Percentiles rank a stretch among this genome's conserved stretches.
These are phyloP conservation scores for Calcarisporium arbuscula DNA, from an alignment of 2,329 filamentous ascomycete genomes.

Conservation along the genomic window DNA sequence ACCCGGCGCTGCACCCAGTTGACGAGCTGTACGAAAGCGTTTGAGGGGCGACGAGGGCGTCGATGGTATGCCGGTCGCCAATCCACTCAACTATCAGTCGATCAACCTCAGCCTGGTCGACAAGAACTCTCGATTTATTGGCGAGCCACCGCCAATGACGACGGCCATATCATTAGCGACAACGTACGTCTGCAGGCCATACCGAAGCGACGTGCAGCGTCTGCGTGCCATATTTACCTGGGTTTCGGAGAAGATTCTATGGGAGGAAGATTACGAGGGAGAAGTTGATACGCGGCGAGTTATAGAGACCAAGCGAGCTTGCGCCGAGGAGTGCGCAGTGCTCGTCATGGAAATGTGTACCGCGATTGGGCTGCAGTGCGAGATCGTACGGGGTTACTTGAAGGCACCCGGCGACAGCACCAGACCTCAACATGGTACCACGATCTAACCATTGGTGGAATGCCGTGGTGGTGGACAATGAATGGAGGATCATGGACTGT, in stretches of 20 bases:
- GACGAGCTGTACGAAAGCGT: slow-evolving; percentile 79
- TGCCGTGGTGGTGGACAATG: slow-evolving; percentile 81
- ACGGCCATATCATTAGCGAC: slow-evolving; percentile 80
- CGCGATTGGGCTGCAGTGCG: slow-evolving; percentile 80
- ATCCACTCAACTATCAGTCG: slow-evolving; percentile 73
- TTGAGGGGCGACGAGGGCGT: slow-evolving; percentile 86
- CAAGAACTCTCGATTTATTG: slow-evolving; percentile 90
- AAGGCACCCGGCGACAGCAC: slow-evolving; percentile 80
- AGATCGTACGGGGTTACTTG: slow-evolving; percentile 82
- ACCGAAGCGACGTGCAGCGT: slow-evolving; percentile 88
- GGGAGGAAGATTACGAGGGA: slow-evolving; percentile 94
- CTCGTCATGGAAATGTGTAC: slow-evolving; percentile 90
- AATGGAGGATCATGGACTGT: slow-evolving; percentile 96
- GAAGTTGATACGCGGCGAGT: slow-evolving; percentile 76
- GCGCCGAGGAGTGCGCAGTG: slow-evolving; percentile 81
- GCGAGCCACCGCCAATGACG: slow-evolving; percentile 72
- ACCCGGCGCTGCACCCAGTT: slow-evolving; percentile 80
- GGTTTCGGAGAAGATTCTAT: slow-evolving; percentile 89
- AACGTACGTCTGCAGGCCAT: slow-evolving; percentile 87
- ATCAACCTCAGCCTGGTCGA: slow-evolving; percentile 85
- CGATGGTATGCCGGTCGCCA: slow-evolving; percentile 74
- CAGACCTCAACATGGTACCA: slow-evolving; percentile 76
- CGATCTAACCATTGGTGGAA: slow-evolving; percentile 98
- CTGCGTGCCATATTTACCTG: slow-evolving; percentile 94
- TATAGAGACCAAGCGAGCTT: slow-evolving; percentile 76